Conservation (phyloP, 805 yeast genomes). For the Saccharomycopsis amapae region DNA sequence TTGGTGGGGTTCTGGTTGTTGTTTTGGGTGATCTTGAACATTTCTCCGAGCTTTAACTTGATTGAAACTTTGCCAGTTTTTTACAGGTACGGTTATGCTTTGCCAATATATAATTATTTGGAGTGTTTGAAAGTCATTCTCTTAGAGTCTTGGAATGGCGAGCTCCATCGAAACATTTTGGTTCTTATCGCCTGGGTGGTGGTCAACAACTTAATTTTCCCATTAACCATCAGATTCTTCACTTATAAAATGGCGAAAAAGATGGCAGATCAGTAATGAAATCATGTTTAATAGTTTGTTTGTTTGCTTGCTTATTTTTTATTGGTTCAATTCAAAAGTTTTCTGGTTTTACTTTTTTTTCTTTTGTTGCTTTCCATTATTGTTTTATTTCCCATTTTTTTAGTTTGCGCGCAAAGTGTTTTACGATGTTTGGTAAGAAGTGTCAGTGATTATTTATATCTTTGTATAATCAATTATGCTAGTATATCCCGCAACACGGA, state of each 20-base stretch:
- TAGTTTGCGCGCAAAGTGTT: too few relatives aligned
- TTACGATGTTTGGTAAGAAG: too few relatives aligned
- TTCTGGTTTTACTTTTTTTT: too few relatives aligned
- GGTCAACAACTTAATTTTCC: slow-evolving; percentile 37
- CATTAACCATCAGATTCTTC: slow-evolving; percentile 38
- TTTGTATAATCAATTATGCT: too few relatives aligned
- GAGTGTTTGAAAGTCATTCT: slow-evolving; percentile 56
- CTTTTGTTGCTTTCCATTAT: too few relatives aligned
- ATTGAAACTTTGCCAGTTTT: slow-evolving; percentile 50
- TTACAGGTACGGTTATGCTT: slow-evolving; percentile 56
- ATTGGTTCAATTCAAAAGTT: too few relatives aligned
- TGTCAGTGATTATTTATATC: too few relatives aligned
- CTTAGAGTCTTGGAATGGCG: slow-evolving; percentile 47
- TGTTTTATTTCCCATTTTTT: too few relatives aligned
- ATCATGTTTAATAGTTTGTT: too few relatives aligned
- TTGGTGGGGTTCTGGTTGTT: slow-evolving; percentile 60
- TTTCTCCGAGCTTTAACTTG: slow-evolving; percentile 63
- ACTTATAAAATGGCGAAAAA: slow-evolving; percentile 32
- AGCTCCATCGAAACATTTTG: slow-evolving; percentile 55
- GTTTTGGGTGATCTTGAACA: slow-evolving; percentile 60
- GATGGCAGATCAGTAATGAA: too few relatives aligned
- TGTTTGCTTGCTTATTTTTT: too few relatives aligned
- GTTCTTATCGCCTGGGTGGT: slow-evolving; percentile 56
- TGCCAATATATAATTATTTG: slow-evolving; percentile 62
- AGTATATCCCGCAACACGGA: too few relatives aligned